phyloP scores from a whole-genome alignment of 2,329 filamentous ascomycete genomes.

The Exophiala bonariae region DNA sequence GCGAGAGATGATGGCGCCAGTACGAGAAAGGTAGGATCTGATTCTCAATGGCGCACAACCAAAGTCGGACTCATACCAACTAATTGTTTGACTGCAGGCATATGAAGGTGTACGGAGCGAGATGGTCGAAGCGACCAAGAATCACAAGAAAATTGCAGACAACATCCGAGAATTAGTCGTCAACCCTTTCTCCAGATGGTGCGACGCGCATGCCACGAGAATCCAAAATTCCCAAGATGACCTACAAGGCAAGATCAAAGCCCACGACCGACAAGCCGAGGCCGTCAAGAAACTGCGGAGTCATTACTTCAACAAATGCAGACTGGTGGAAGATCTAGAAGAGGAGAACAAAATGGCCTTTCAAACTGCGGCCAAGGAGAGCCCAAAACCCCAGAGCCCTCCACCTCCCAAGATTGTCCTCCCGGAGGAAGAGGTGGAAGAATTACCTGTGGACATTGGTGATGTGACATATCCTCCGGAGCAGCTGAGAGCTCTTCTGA shows the following conservation, averaged over 20 bases:
- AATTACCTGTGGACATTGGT: constrained; percentile 82
- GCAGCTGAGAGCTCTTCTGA: constrained; percentile 85
- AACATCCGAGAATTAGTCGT: constrained; percentile 96
- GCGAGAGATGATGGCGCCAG: constrained; percentile 91
- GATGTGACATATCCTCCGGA: constrained; percentile 83
- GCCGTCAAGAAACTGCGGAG: constrained; percentile 88
- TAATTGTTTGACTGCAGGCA: constrained; percentile 56
- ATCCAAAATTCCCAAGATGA: constrained; percentile 95
- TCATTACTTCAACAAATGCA: constrained; percentile 98
- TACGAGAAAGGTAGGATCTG: constrained; percentile 80
- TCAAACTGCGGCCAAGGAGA: constrained; percentile 72
- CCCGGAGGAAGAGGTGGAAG: constrained; percentile 66
- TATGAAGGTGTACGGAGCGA: constrained; percentile 91
- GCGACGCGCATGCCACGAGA: constrained; percentile 87
- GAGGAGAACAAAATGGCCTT: constrained; percentile 99
- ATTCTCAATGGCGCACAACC: no score
- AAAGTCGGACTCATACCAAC: no score
- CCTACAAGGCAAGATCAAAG: constrained; percentile 84
- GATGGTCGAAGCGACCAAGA: constrained; percentile 87
- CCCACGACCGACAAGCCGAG: constrained; percentile 89
- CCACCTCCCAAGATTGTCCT: constrained; percentile 77
- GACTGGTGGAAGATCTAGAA: constrained; percentile 91
- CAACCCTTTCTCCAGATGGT: constrained; percentile 92
- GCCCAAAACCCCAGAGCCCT: constrained; percentile 58
- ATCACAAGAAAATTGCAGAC: constrained; percentile 91